phyloP scores from a whole-genome alignment of 495 filamentous ascomycete genomes.

The Astrothelium macrocarpum region DNA sequence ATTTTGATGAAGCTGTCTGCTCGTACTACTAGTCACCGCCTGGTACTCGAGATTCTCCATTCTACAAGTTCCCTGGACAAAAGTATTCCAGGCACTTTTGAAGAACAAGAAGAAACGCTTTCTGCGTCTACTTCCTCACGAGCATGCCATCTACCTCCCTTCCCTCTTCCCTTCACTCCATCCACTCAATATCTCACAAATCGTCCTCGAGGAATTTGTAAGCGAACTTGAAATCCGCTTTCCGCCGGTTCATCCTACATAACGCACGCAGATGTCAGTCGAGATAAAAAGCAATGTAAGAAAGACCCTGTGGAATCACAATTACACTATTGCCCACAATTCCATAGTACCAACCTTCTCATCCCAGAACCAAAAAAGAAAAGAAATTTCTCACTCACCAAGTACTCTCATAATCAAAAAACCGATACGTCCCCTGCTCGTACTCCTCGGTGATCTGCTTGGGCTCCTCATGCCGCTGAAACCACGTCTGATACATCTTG shows the following conservation, averaged over 20 bases:
- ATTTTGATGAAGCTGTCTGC: neutral
- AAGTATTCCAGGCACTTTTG: neutral
- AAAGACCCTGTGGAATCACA: slow-evolving; percentile 5
- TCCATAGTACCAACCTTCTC: too few species aligned
- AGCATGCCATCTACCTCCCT: too few species aligned
- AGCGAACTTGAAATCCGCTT: slow-evolving; percentile 96
- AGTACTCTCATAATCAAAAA: slow-evolving; percentile 99
- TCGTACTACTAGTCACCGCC: neutral
- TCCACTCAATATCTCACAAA: slow-evolving; percentile 39
- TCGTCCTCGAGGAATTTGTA: slow-evolving; percentile 97
- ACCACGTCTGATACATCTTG: slow-evolving; percentile 99
- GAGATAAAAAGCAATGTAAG: slow-evolving; percentile 11
- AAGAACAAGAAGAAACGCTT: too few species aligned
- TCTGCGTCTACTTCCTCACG: too few species aligned
- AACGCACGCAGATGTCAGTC: slow-evolving; percentile 7
- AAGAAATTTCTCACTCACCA: too few species aligned
- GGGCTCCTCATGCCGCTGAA: slow-evolving; percentile 94
- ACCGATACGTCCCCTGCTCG: slow-evolving; percentile 95
- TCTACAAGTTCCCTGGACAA: neutral
- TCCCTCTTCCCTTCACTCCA: too few species aligned
- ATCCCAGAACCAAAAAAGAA: too few species aligned
- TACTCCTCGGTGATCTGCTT: slow-evolving; percentile 98
- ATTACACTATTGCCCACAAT: too few species aligned
- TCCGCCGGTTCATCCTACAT: slow-evolving; percentile 93
- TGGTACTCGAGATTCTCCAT: neutral